Evolutionary conservation across 495 filamentous ascomycete genomes (phyloP), one percentile per base, ranked within the genome.

Genomic region (Aspergillus nanangensis): DNA sequence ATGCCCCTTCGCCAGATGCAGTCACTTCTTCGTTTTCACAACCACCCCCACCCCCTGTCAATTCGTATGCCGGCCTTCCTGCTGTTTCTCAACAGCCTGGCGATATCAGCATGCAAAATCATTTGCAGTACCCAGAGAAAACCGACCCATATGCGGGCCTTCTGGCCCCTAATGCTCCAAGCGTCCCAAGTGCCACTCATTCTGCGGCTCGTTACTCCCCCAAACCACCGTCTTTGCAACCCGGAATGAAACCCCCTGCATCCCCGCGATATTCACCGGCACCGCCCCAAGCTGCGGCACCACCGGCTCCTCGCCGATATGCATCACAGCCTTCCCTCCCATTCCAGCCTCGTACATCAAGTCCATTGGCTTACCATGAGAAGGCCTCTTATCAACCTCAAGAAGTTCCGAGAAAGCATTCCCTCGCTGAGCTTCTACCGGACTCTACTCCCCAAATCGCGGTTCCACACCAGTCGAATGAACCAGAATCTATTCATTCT

Each of bases 291-390:
- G 51, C 76, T 11, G 62, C 69, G 17, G 52, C 67, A 7, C 62
- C 72, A 14, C 42, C 43, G 11, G 58, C 73, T 31, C 46, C 59
- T 37, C 64, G 70, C 37, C 70, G 72, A 31, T 80, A 79, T 60
- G 67, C 67, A 15, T 75, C 73, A 19, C 74, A 76, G 44, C 74
- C 78, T 14, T 41, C 74, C 4, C 67, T 89, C 54, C 76, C 84
- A 10, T 89, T 90, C 63, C 87, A 87, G 45, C 88, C 89, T 8
- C 80, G 88, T 42, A 93, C 88, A 15, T 93, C 87, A 15, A 95
- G 89, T 57, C 90, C 88, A 9, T 71, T 94, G 22, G 90, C 87
- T 15, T 81, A 90, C 41, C 69, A 74, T 42, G 70, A 74, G 41
- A 72, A 71, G 41, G 51, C 54, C 20, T 67, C 64, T 3, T 69